These are phyloP conservation scores for Galium porrigens DNA, from an alignment of 305 asterid genomes.

Conservation along the genomic window DNA sequence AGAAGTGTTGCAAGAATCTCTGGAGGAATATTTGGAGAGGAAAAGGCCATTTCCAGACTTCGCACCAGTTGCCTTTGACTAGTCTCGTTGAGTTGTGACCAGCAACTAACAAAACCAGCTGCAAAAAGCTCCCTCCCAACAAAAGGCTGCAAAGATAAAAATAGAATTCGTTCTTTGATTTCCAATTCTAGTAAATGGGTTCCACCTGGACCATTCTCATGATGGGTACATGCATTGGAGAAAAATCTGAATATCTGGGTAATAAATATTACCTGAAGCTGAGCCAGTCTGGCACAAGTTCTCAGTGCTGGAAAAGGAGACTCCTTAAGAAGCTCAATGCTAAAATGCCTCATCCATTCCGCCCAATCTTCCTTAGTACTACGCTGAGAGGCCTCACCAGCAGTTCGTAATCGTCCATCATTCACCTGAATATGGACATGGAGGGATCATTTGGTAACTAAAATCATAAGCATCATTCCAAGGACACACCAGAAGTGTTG, in stretches of 20 bases:
- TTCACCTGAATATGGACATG: constrained; percentile 47
- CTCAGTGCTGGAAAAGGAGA: constrained; percentile 96
- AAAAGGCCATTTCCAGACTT: constrained; percentile 94
- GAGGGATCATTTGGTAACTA: neutral
- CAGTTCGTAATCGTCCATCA: constrained; percentile 74
- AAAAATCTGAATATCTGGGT: constrained; percentile 10
- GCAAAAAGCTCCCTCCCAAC: constrained; percentile 98
- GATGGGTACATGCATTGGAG: constrained; percentile 5
- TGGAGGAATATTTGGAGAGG: constrained; percentile 94
- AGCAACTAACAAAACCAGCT: constrained; percentile 99
- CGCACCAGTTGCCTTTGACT: constrained; percentile 78
- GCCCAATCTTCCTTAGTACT: constrained; percentile 99
- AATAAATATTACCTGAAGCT: constrained; percentile 56
- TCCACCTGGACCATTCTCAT: neutral
- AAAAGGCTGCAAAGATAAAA: constrained; percentile 58
- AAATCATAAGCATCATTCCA: neutral
- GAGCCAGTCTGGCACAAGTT: constrained; percentile 95
- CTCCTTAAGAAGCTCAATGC: constrained; percentile 89
- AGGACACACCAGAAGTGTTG: neutral
- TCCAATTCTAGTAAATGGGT: constrained; percentile 8
- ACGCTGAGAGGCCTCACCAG: constrained; percentile 98
- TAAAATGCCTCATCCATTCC: constrained; percentile 99
- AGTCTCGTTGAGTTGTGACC: constrained; percentile 75
- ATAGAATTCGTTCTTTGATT: constrained; percentile 13
- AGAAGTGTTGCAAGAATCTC: constrained; percentile 94